phyloP scores from a whole-genome alignment of 345 rosid species.

The Citrus hindsii region DNA sequence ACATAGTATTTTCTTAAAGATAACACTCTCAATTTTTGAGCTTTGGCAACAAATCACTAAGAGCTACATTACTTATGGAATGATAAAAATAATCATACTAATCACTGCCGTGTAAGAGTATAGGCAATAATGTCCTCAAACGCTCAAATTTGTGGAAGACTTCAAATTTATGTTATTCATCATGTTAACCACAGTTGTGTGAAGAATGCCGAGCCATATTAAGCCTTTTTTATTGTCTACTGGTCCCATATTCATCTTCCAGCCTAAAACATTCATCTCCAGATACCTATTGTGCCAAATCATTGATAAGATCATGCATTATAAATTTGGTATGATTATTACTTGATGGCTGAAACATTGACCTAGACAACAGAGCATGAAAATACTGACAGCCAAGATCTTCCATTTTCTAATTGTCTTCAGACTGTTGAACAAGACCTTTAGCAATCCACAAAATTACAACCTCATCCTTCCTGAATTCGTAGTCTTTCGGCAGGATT shows the following conservation, averaged over 20 bases:
- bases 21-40: neutral
- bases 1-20: neutral
- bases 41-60: neutral
- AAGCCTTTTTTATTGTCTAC: no score
- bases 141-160: neutral
- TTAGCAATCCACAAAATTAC: conserved; percentile 23
- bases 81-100: neutral
- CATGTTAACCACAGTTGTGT: neutral
- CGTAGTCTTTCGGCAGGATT: neutral
- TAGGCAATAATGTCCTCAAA: neutral
- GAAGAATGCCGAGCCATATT: neutral
- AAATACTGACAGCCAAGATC: conserved; percentile 1
- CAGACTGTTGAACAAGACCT: conserved; percentile 11
- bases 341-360: neutral
- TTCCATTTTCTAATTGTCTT: neutral
- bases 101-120: neutral
- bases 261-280: neutral
- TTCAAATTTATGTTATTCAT: neutral
- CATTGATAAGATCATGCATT: conserved; percentile 21
- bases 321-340: neutral
- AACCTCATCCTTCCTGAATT: neutral
- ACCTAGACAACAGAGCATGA: neutral
- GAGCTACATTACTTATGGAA: neutral
- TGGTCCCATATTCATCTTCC: neutral
- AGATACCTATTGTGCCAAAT: neutral